A percentile compares a stretch with the other conserved stretches of the same genome.
Evolutionary conservation across 257 asterid genomes (phyloP).

Genomic region (Lycium barbarum): DNA sequence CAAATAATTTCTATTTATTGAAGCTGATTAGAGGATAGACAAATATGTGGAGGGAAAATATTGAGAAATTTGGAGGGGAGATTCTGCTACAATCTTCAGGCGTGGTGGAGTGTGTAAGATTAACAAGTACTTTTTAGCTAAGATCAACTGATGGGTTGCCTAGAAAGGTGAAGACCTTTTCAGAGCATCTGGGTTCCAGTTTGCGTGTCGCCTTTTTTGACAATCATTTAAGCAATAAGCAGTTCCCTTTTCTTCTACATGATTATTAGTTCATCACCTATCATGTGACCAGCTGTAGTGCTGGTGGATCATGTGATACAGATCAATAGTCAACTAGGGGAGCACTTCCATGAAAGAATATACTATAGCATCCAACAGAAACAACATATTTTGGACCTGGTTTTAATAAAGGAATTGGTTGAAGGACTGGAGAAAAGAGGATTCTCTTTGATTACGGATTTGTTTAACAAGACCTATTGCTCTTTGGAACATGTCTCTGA

Average conservation of each 20-base stretch:
- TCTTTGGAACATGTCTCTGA: background rate
- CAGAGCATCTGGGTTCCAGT: conserved; percentile 5
- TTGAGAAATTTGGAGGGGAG: conserved; percentile 5
- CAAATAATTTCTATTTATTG: background rate
- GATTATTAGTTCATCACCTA: conserved; percentile 1
- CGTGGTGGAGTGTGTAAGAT: background rate
- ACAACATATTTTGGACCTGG: conserved; percentile 14
- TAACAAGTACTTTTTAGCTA: conserved; percentile 3
- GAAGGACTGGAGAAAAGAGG: background rate
- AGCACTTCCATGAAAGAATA: conserved; percentile 1
- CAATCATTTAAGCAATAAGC: background rate
- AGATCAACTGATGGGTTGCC: background rate
- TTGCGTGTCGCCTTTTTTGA: background rate
- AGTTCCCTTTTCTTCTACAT: background rate
- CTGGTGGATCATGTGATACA: background rate
- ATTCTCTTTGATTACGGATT: background rate
- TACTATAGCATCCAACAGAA: conserved; percentile 3
- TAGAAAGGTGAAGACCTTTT: background rate
- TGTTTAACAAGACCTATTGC: background rate
- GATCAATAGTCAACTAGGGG: background rate
- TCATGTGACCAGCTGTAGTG: background rate
- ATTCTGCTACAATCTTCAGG: background rate
- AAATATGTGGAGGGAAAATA: background rate
- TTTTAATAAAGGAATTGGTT: background rate
- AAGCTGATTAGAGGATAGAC: background rate